phyloP scores from a whole-genome alignment of 192 early-diverging fungal species.

The Globomyces pollinis-pini region DNA sequence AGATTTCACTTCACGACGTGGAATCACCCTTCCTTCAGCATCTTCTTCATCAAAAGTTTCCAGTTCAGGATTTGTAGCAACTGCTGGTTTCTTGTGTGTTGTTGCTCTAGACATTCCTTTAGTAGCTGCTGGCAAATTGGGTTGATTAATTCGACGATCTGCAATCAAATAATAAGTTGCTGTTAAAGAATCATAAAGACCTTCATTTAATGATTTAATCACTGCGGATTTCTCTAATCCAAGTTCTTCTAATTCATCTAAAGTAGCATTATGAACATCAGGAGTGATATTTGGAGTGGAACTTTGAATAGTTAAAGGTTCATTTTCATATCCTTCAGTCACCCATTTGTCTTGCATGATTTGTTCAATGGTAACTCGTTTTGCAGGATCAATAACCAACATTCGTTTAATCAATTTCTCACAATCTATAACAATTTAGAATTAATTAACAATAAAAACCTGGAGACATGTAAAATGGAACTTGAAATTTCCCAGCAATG shows the following conservation, averaged over 20 bases:
- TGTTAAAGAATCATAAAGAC: slow-evolving; percentile 43
- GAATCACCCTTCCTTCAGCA: too few relatives aligned
- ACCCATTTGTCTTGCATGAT: slow-evolving; percentile 51
- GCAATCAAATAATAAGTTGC: slow-evolving; percentile 52
- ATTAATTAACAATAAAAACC: slow-evolving; percentile 27
- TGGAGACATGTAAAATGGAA: slow-evolving; percentile 55
- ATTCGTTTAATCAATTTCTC: slow-evolving; percentile 48
- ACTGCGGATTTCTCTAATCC: slow-evolving; percentile 39
- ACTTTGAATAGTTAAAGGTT: slow-evolving; percentile 12
- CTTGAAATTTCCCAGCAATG: slow-evolving; percentile 47
- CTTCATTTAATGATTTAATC: slow-evolving; percentile 39
- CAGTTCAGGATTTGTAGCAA: not conserved
- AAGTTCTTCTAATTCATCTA: slow-evolving; percentile 49
- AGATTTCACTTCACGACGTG: too few relatives aligned
- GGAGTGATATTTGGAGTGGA: slow-evolving; percentile 19
- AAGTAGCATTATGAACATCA: slow-evolving; percentile 38
- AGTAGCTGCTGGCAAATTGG: not conserved
- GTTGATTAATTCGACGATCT: slow-evolving; percentile 24
- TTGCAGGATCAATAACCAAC: slow-evolving; percentile 47
- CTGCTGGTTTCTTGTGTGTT: not conserved
- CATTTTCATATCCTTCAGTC: slow-evolving; percentile 42
- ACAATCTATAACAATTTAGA: slow-evolving; percentile 29
- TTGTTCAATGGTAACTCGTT: slow-evolving; percentile 45
- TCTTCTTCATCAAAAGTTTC: not conserved
- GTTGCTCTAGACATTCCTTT: too few relatives aligned